Conservation (phyloP, 306 rosid species). For the Ochetophila trinervis region DNA sequence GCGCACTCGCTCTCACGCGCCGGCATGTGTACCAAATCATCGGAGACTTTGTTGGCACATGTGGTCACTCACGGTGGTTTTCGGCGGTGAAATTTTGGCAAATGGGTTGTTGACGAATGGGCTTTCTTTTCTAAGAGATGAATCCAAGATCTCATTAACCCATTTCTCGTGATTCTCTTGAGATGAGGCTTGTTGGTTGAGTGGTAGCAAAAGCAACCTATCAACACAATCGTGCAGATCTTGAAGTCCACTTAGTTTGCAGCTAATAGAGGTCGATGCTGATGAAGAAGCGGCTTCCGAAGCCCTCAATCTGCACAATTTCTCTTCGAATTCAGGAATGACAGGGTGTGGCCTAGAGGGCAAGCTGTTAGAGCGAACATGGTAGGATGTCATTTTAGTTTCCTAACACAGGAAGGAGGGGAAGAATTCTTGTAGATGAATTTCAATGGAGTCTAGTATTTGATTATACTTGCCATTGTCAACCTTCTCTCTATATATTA, state of each 20-base stretch:
- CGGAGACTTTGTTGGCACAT: too few relatives aligned
- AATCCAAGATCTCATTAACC: conserved; percentile 21
- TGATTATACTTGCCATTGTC: background rate
- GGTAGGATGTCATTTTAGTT: conserved; percentile 30
- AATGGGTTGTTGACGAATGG: too few relatives aligned
- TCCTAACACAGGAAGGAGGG: background rate
- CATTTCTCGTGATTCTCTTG: conserved; percentile 15
- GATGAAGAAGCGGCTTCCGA: conserved; percentile 16
- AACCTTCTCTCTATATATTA: conserved; percentile 1
- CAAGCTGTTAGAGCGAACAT: conserved; percentile 37
- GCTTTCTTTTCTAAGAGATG: conserved; percentile 30
- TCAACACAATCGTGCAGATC: conserved; percentile 31
- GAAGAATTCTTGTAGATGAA: conserved; percentile 10
- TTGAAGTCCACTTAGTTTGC: conserved; percentile 17
- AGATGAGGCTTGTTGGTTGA: conserved; percentile 3
- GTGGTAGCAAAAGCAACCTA: conserved; percentile 26
- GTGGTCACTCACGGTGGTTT: too few relatives aligned
- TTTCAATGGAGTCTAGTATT: conserved; percentile 2
- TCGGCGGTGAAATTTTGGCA: too few relatives aligned
- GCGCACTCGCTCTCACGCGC: too few relatives aligned
- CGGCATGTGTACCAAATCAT: too few relatives aligned
- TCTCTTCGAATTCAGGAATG: conserved; percentile 15
- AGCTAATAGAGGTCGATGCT: conserved; percentile 11
- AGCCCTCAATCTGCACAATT: conserved; percentile 16
- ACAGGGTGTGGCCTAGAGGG: conserved; percentile 42